Conservation (phyloP, 345 rosid species). For the Rhodomyrtus tomentosa region DNA sequence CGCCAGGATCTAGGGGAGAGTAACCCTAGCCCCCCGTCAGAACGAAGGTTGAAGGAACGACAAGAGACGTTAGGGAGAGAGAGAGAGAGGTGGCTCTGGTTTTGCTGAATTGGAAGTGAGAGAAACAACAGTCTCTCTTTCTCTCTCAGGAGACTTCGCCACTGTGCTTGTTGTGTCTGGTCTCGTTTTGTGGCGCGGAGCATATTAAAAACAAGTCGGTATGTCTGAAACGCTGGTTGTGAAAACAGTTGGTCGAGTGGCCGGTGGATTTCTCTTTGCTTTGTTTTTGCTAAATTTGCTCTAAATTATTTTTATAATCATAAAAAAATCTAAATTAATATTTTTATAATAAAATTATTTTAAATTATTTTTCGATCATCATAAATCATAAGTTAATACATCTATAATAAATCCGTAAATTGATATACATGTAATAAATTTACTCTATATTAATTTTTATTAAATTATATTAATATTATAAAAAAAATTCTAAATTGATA, state of each 20-base stretch:
- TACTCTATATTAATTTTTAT: too few relatives aligned
- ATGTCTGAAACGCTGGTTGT: background rate
- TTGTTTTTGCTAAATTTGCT: background rate
- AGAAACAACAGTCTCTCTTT: background rate
- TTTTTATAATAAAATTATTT: too few relatives aligned
- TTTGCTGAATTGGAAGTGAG: background rate
- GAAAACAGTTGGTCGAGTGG: background rate
- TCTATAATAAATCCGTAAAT: too few relatives aligned
- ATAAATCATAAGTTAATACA: too few relatives aligned
- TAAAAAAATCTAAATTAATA: too few relatives aligned
- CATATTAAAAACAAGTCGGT: background rate
- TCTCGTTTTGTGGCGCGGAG: background rate
- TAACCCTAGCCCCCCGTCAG: background rate
- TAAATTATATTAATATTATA: too few relatives aligned
- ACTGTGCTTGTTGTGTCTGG: background rate
- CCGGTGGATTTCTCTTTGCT: background rate
- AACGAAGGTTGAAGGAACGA: background rate
- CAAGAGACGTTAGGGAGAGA: background rate
- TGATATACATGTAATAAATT: too few relatives aligned
- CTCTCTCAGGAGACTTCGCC: background rate
- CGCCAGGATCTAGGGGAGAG: background rate
- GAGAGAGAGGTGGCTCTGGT: background rate
- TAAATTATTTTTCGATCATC: too few relatives aligned
- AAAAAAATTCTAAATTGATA: too few relatives aligned
- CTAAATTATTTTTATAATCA: too few relatives aligned